Percentiles rank a stretch among this genome's conserved stretches.
These are phyloP conservation scores for Geoglossum glabrum DNA, from an alignment of 495 filamentous ascomycete genomes.

Conservation along the genomic window DNA sequence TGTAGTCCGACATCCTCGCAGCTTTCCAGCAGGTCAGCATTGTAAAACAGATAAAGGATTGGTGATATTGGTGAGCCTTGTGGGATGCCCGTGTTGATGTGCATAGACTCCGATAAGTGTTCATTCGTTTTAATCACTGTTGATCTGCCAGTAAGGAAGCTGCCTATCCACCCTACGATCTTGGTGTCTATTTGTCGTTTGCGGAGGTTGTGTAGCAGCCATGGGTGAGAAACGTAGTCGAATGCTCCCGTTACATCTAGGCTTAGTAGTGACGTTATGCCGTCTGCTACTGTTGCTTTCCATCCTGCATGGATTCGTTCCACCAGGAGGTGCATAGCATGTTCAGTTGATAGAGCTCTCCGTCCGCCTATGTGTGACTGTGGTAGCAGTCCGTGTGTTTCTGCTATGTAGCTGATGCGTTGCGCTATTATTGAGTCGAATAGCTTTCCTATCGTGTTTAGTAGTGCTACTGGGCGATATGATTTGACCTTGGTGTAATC, in stretches of 20 bases:
- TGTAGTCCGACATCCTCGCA: not conserved
- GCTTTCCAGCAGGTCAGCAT: conserved; percentile 7
- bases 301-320: conserved; percentile 7
- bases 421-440: conserved; percentile 10
- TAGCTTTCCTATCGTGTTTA: conserved; percentile 16
- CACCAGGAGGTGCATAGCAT: conserved; percentile 11
- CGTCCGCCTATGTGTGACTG: conserved; percentile 7
- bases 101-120: not conserved
- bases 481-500: too few species aligned
- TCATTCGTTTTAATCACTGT: conserved; percentile 1
- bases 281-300: too few species aligned
- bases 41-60: conserved; percentile 13
- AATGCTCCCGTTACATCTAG: conserved; percentile 16
- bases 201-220: conserved; percentile 13
- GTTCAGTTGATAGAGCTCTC: conserved; percentile 9
- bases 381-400: not conserved
- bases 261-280: too few species aligned
- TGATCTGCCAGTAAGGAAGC: conserved; percentile 4
- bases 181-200: conserved; percentile 3
- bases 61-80: conserved; percentile 12
- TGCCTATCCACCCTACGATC: conserved; percentile 1
- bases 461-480: conserved; percentile 8
- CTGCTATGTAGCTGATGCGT: not conserved
- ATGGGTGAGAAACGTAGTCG: conserved; percentile 13
- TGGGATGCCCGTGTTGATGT: conserved; percentile 6